Evolutionary conservation across 2,329 filamentous ascomycete species (phyloP).

Genomic region (Juglanconis oblonga): DNA sequence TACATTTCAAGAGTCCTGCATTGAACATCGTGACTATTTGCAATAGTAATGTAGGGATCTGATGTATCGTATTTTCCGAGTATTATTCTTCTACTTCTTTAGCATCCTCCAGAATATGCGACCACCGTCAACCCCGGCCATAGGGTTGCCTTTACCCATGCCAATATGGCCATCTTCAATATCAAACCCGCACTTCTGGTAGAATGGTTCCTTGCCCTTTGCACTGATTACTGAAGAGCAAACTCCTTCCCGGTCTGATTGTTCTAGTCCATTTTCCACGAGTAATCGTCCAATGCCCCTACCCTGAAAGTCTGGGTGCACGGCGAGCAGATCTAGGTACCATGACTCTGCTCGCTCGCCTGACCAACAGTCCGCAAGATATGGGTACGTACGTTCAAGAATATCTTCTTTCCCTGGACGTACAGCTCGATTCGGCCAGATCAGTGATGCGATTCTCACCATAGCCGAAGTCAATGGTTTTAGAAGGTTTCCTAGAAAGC

Average conservation of each 20-base stretch:
- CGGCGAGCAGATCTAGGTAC: constrained; percentile 35
- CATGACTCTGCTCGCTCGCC: constrained; percentile 31
- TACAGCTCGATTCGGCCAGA: constrained; percentile 24
- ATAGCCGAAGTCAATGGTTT: constrained; percentile 9
- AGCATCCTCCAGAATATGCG: neutral
- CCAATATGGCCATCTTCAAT: neutral
- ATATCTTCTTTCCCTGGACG: constrained; percentile 21
- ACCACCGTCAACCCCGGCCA: neutral
- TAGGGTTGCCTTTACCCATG: neutral
- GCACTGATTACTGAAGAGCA: neutral
- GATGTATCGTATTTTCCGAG: too few species aligned
- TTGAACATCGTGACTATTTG: too few species aligned
- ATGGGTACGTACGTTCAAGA: constrained; percentile 22
- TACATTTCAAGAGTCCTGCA: too few species aligned
- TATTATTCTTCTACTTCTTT: too few species aligned
- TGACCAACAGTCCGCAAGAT: constrained; percentile 26
- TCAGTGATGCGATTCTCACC: constrained; percentile 10
- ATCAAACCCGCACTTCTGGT: neutral
- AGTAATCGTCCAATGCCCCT: constrained; percentile 34
- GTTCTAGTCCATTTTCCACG: constrained; percentile 38
- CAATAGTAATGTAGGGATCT: too few species aligned
- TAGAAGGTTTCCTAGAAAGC: neutral
- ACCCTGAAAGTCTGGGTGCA: constrained; percentile 37
- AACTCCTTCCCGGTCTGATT: neutral
- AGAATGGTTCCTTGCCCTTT: neutral